These are phyloP conservation scores for Trichoderma asperellum DNA, from an alignment of 2,329 filamentous ascomycete species.

Conservation along the genomic window DNA sequence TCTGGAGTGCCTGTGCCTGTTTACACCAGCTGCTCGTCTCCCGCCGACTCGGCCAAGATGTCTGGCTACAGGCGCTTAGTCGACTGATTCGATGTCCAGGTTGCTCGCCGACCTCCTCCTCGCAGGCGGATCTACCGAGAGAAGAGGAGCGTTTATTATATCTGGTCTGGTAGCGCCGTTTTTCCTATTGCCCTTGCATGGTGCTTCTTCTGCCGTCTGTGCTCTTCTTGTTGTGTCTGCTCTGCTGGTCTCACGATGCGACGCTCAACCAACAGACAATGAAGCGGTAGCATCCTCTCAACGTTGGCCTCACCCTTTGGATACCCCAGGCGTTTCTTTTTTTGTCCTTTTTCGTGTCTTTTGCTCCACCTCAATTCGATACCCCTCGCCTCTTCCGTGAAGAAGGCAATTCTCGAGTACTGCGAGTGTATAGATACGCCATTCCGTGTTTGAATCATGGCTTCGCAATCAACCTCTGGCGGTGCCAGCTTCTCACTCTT, in stretches of 20 bases:
- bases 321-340: slow-evolving; percentile 28
- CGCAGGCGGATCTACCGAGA: slow-evolving; percentile 14
- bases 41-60: slow-evolving; percentile 22
- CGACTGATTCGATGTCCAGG: slow-evolving; percentile 24
- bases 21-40: neutral
- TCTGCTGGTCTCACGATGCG: slow-evolving; percentile 28
- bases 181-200: slow-evolving; percentile 19
- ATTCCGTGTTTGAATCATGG: slow-evolving; percentile 40
- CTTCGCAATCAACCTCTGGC: slow-evolving; percentile 42
- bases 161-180: slow-evolving; percentile 21
- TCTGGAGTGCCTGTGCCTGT: slow-evolving; percentile 12
- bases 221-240: slow-evolving; percentile 22
- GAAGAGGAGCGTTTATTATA: slow-evolving; percentile 22
- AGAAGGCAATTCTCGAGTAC: slow-evolving; percentile 31
- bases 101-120: slow-evolving; percentile 5
- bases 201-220: slow-evolving; percentile 4
- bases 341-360: slow-evolving; percentile 2
- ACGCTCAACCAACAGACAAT: slow-evolving; percentile 32
- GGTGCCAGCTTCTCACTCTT: slow-evolving; percentile 61
- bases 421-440: slow-evolving; percentile 5
- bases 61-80: slow-evolving; percentile 28
- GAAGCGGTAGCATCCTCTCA: slow-evolving; percentile 36
- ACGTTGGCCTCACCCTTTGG: slow-evolving; percentile 18
- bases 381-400: slow-evolving; percentile 35
- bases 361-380: slow-evolving; percentile 13